Base-by-base conservation (phyloP, 495 filamentous ascomycete genomes). In the Daldinia concentrica region DNA sequence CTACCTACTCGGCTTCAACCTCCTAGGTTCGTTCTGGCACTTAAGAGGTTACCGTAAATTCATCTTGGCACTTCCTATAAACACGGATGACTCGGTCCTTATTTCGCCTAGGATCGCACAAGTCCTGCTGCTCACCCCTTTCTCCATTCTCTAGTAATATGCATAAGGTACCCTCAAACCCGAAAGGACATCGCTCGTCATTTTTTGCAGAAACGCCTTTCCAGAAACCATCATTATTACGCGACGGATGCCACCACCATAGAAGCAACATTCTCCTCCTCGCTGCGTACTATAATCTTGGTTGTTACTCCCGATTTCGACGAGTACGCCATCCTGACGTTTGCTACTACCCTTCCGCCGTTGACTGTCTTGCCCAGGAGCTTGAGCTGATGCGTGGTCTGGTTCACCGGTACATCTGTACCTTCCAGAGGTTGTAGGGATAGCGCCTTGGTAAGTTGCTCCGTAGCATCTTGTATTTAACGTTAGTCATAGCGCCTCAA, bases 381-480 rank as follows among this genome's bases (percentile, higher is more conserved):
- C 83, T 97, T 98, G 75, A 99, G 89, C 9, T 93, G 93, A 81
- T 99, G 95, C 64, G 94, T 98, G 67, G 91, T 93, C 76, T 89
- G 90, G 76, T 88, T 95, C 65, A 96, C 86, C 14, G 92, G 89
- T 27, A 99, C 89, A 68, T 98, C 95, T 15, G 90, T 96, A 62
- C 95, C 95, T 77, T 98, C 95, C 19, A 99, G 86, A 22, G 95
- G 93, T 79, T 98, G 96, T 66, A 99, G 84, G 27, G 93, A 97
- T 29, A 99, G 89, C 6, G 91, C 84, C 74, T 93, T 92, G 69
- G 90, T 86, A 48, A 99, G 88, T 83, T 94, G 90, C 82, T 98
- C 95, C 19, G 94, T 96, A 48, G 95, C 95, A 83, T 98, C 95
- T 98, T 74, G 64, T 66, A 57, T n/a, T 56, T 45, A 32, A 56